Evolutionary conservation across 768 basidiomycete genomes (phyloP).

Genomic region (Termitomyces eurrhizus): DNA sequence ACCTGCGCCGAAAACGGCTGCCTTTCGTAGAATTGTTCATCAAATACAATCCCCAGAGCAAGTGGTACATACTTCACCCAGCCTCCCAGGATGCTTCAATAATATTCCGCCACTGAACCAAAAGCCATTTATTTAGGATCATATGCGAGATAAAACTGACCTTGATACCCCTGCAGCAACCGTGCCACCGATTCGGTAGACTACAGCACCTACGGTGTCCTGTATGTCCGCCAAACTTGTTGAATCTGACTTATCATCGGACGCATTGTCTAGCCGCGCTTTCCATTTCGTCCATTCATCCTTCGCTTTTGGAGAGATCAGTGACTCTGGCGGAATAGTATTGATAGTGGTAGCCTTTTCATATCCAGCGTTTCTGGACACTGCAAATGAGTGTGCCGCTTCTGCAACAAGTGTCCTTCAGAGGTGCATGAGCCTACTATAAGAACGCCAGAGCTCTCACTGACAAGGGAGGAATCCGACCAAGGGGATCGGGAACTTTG

Average conservation of each 20-base stretch:
- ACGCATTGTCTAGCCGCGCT: constrained; percentile 29
- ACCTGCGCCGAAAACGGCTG: constrained; percentile 68
- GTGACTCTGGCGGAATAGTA: constrained; percentile 35
- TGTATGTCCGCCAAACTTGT: constrained; percentile 39
- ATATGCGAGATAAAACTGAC: constrained; percentile 24
- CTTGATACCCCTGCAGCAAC: constrained; percentile 77
- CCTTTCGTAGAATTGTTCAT: constrained; percentile 33
- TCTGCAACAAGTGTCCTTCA: constrained; percentile 54
- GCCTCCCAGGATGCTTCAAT: constrained; percentile 66
- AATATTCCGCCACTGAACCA: constrained; percentile 70
- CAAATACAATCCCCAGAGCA: neutral
- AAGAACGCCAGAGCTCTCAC: constrained; percentile 15
- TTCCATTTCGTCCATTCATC: constrained; percentile 64
- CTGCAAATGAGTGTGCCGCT: constrained; percentile 60
- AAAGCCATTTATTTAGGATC: neutral
- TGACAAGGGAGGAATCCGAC: constrained; percentile 69
- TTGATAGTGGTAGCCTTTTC: constrained; percentile 15
- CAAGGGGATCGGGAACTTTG: constrained; percentile 42
- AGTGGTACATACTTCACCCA: constrained; percentile 58
- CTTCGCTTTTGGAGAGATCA: constrained; percentile 48
- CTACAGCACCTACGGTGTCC: constrained; percentile 83
- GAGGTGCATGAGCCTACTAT: neutral
- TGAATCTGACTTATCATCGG: neutral
- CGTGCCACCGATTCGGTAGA: constrained; percentile 38
- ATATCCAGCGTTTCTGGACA: constrained; percentile 11